Base-by-base conservation (phyloP, 1,284 basidiomycete genomes). In the Naganishia cerealis region DNA sequence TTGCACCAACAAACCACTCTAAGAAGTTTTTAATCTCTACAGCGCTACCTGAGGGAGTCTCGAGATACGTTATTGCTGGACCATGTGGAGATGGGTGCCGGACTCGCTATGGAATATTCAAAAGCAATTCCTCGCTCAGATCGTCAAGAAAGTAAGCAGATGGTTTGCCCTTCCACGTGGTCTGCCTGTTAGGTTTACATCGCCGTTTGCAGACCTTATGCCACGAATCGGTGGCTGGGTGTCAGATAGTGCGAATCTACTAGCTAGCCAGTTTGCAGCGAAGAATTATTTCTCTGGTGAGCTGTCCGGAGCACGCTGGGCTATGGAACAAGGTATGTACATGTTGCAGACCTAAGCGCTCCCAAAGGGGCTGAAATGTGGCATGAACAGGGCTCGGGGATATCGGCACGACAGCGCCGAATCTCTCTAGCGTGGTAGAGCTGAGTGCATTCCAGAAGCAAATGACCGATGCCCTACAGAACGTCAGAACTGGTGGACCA, bases 251-350 rank as follows among this genome's bases (percentile, higher is more conserved):
- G 86, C 92, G 2, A 92, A 90, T 78, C 83, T 85, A 3, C 81
- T 94, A 53, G 84, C 88, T 0, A 90, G 87, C 73, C 91, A 94
- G 77, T 86, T 93, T 67, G 87, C 91, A 8, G 88, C 88, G 61
- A 94, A 94, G 77, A 87, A 87, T 26, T 92, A 92, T 77, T 94
- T 88, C 75, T 85, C 86, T 24, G 94, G 94, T 43, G 93, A 96
- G 80, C 87, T 89, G 42, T 89, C 88, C 29, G 92, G 92, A 29
- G 85, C 92, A 58, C 85, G 90, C 26, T 81, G 91, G 48, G 86
- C 89, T 12, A 76, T 83, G 36, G 73, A 73, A 15, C 72, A 77
- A 67, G 80, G 78, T 76, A 54, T 36, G 75, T 68, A 68, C 2
- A n/a, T 10, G n/a, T 24, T 33, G 7, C 24, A 16, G n/a, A 39